phyloP scores from a whole-genome alignment of 768 basidiomycete genomes.

The Mycena floridula region DNA sequence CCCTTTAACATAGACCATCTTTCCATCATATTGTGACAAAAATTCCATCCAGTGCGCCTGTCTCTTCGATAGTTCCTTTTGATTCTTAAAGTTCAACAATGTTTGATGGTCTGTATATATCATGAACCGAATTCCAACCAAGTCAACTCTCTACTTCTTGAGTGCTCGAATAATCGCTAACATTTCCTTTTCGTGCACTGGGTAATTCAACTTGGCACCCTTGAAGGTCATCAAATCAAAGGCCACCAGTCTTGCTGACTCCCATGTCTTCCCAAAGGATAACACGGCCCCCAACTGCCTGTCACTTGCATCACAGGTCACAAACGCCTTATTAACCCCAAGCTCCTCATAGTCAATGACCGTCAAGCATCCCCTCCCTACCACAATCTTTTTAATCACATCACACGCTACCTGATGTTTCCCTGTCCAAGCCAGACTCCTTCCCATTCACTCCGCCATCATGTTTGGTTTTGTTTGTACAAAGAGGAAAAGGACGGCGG shows the following conservation, averaged over 20 bases:
- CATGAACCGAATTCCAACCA: constrained; percentile 7
- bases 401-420: constrained; percentile 20
- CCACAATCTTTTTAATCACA: constrained; percentile 21
- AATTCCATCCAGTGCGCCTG: constrained; percentile 24
- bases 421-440: constrained; percentile 14
- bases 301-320: constrained; percentile 23
- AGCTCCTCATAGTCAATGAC: constrained; percentile 24
- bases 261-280: constrained; percentile 16
- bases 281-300: constrained; percentile 19
- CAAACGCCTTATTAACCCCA: constrained; percentile 23
- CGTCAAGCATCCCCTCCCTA: constrained; percentile 17
- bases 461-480: too few relatives aligned
- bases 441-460: too few relatives aligned
- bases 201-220: constrained; percentile 12
- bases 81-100: constrained; percentile 19
- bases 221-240: constrained; percentile 19
- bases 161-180: constrained; percentile 22
- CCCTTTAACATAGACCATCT: constrained; percentile 21
- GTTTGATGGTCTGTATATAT: constrained; percentile 29
- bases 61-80: constrained; percentile 17
- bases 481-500: too few relatives aligned
- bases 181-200: constrained; percentile 16
- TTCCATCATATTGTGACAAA: constrained; percentile 21
- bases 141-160: constrained; percentile 12
- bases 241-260: constrained; percentile 22